Base-by-base conservation (phyloP, 1,284 basidiomycete species). In the Lignosus rhinocerotis region DNA sequence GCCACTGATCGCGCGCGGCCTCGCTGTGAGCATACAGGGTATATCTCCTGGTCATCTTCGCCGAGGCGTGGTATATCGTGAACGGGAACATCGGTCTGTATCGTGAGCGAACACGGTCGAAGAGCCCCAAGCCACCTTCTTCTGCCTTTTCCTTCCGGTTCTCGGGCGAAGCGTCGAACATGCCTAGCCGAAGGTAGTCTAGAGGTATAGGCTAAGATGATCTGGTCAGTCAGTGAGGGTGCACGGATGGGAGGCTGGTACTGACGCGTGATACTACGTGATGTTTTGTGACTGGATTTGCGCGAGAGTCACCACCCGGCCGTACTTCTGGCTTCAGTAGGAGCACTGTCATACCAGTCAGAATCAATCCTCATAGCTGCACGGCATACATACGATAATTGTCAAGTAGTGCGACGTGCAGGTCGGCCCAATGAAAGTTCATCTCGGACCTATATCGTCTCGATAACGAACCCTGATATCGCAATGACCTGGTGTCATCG, bases 351-450 rank as follows among this genome's bases (percentile, higher is more conserved):
- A 38, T 53, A 36, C 17, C 10, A 7, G 6, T 21, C 12, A 6
- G 11, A 30, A 42, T 3, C 10, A 25, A n/a, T 25, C 6, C 7
- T 10, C 8, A 32, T 16, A 17, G 6, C 51, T 38, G 47, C 3
- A 21, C 14, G 30, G 45, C 70, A 30, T 38, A 69, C 84, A 62
- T 60, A 90, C 90, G 76, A 70, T 86, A 90, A 67, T 92, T 90
- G 68, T 93, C 91, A 38, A 93, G 68, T n/a, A 93, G 69, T 7
- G 83, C 85, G n/a, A 84, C 82, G 47, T 80, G 77, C 42, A 87
- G 73, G 55, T 92, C 89, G 43, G 71, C 76, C 88, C 90, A 92
- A 14, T 79, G 78, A 55, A 81, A 78, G 70, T 86, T 81, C 56
- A 82, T 77, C 17, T 91, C 89, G 0, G 79, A 77, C 52, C 81